Evolutionary conservation across 1,284 basidiomycete species (phyloP).

Genomic region (Apiotrichum mycotoxinovorans): DNA sequence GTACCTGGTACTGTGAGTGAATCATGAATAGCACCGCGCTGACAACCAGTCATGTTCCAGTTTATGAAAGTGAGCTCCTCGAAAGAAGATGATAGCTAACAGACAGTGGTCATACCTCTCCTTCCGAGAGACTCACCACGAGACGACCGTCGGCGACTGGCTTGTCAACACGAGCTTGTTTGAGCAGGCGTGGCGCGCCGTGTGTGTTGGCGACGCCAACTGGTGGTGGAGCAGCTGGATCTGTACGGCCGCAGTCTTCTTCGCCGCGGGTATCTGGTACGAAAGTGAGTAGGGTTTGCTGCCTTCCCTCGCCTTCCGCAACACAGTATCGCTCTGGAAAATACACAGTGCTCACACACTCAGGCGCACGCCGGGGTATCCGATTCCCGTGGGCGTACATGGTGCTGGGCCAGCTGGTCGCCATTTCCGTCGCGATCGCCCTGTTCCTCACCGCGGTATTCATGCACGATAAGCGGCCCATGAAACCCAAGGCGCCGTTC

Average conservation of each 20-base stretch:
- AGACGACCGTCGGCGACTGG: conserved; percentile 55
- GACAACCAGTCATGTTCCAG: conserved; percentile 35
- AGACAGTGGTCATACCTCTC: conserved; percentile 59
- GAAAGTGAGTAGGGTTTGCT: conserved; percentile 54
- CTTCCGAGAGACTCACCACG: conserved; percentile 45
- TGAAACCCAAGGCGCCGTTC: conserved; percentile 18
- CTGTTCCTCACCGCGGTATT: conserved; percentile 63
- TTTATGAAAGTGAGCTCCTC: conserved; percentile 54
- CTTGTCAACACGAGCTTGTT: conserved; percentile 61
- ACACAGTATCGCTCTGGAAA: too few relatives aligned
- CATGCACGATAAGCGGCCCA: conserved; percentile 40
- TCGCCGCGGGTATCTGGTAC: conserved; percentile 59
- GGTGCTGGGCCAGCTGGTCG: conserved; percentile 69
- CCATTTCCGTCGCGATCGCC: conserved; percentile 65
- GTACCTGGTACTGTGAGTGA: conserved; percentile 63
- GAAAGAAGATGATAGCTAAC: neutral
- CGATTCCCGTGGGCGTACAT: conserved; percentile 65
- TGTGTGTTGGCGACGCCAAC: conserved; percentile 54
- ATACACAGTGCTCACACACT: conserved; percentile 1
- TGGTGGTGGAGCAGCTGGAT: conserved; percentile 76
- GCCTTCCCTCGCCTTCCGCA: neutral
- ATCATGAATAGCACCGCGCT: conserved; percentile 40
- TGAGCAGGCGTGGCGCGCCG: conserved; percentile 60
- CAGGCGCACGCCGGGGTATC: conserved; percentile 55
- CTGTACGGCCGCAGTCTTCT: conserved; percentile 64